phyloP scores from a whole-genome alignment of 371 early-diverging fungal species.

The Neoconidiobolus thromboides region DNA sequence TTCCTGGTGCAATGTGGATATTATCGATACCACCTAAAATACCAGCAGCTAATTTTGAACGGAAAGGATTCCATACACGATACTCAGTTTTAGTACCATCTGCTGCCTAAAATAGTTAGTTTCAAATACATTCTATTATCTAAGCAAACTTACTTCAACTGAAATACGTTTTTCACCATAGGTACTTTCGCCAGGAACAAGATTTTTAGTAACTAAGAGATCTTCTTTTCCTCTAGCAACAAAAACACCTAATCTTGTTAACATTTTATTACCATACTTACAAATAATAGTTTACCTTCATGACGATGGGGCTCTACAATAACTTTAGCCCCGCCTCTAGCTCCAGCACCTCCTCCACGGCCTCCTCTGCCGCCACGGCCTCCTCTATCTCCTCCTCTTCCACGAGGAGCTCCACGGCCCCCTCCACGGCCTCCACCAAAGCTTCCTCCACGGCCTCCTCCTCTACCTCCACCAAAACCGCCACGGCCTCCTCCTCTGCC shows the following conservation, averaged over 20 bases:
- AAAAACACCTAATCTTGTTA: slow-evolving; percentile 50
- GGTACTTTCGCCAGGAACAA: slow-evolving; percentile 96
- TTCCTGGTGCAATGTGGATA: slow-evolving; percentile 92
- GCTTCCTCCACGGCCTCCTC: slow-evolving; percentile 17
- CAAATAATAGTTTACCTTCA: slow-evolving; percentile 24
- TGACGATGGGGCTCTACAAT: slow-evolving; percentile 96
- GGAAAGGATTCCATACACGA: slow-evolving; percentile 99
- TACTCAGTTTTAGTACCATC: slow-evolving; percentile 98
- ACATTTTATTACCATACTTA: neutral
- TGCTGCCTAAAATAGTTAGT: slow-evolving; percentile 22
- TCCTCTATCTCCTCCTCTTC: slow-evolving; percentile 21
- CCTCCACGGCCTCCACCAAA: slow-evolving; percentile 19
- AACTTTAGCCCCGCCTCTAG: slow-evolving; percentile 77
- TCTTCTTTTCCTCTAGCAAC: slow-evolving; percentile 99
- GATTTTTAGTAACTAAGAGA: slow-evolving; percentile 94
- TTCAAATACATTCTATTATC: neutral
- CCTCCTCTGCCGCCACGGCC: slow-evolving; percentile 5
- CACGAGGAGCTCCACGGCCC: slow-evolving; percentile 19
- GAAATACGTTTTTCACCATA: slow-evolving; percentile 99
- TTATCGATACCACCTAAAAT: slow-evolving; percentile 98
- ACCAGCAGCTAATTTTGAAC: slow-evolving; percentile 99
- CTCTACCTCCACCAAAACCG: slow-evolving; percentile 23
- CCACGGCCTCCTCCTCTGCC: slow-evolving; percentile 23
- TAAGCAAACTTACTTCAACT: slow-evolving; percentile 34
- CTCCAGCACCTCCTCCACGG: slow-evolving; percentile 25